Evolutionary conservation across 164 flowering plant genomes (phyloP).

Genomic region (Stephania yunnanensis): DNA sequence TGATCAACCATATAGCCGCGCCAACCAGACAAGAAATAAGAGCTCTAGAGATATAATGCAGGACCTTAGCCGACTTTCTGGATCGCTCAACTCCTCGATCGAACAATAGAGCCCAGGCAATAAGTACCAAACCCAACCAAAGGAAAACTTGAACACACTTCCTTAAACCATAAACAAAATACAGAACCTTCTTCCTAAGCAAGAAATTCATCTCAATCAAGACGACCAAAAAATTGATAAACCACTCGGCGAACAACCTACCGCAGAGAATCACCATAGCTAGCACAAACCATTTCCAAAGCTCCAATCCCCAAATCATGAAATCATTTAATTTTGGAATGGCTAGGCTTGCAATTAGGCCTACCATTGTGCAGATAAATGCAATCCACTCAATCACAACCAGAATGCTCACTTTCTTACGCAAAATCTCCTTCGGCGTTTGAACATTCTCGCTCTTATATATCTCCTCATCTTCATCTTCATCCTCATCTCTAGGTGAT

Average conservation of each 20-base stretch:
- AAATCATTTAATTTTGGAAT: conserved; percentile 24
- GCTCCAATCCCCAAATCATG: conserved; percentile 45
- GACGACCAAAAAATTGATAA: conserved; percentile 45
- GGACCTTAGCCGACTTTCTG: conserved; percentile 17
- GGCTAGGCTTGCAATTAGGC: conserved; percentile 43
- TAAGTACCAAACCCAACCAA: conserved; percentile 61
- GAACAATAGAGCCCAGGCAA: conserved; percentile 65
- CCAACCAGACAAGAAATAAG: conserved; percentile 52
- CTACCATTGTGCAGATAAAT: conserved; percentile 32
- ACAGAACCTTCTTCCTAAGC: conserved; percentile 62
- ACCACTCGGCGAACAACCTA: conserved; percentile 55
- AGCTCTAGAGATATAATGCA: conserved; percentile 46
- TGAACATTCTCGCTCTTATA: conserved; percentile 26
- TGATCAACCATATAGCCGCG: conserved; percentile 57
- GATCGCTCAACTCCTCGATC: conserved; percentile 43
- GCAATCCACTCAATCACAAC: conserved; percentile 39
- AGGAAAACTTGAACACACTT: conserved; percentile 52
- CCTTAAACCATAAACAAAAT: conserved; percentile 64
- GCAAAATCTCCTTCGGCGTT: conserved; percentile 8
- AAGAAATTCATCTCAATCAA: conserved; percentile 64
- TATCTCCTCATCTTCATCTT: conserved; percentile 62
- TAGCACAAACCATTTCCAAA: conserved; percentile 81
- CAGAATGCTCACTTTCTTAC: conserved; percentile 31
- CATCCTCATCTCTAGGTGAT: conserved; percentile 31
- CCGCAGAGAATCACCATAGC: conserved; percentile 64